phyloP scores from a whole-genome alignment of 305 asterid species.

The Fraxinus paxiana region DNA sequence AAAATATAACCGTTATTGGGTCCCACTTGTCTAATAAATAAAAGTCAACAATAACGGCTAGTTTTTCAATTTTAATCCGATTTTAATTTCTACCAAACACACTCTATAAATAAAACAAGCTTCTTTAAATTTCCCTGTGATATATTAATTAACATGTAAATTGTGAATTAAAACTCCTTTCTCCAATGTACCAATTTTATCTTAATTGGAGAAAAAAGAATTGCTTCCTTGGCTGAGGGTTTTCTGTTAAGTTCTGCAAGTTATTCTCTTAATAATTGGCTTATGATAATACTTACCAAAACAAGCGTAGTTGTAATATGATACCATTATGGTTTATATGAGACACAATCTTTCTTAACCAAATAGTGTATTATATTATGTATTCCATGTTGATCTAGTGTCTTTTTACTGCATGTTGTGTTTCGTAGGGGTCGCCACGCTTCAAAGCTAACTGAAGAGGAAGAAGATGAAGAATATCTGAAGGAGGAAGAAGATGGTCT shows the following conservation, averaged over 20 bases:
- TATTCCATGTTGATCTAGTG: neutral
- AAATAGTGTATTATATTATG: neutral
- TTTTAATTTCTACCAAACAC: no score
- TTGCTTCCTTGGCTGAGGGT: neutral
- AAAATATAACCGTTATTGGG: no score
- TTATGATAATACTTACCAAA: neutral
- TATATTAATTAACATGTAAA: neutral
- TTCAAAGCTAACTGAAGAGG: conserved; percentile 93
- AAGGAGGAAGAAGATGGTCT: conserved; percentile 86
- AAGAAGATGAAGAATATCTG: conserved; percentile 93
- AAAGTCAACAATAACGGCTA: no score
- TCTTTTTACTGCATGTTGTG: conserved; percentile 12
- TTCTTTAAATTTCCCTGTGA: neutral
- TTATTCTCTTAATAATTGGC: neutral
- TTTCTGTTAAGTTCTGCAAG: neutral
- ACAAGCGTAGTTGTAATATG: neutral
- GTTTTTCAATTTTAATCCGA: no score
- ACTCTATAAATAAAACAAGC: neutral
- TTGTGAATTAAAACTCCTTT: neutral
- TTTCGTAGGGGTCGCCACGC: conserved; percentile 93
- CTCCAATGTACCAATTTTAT: neutral
- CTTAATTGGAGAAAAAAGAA: neutral
- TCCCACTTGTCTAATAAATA: no score
- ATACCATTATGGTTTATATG: neutral
- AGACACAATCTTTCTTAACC: neutral